These are phyloP conservation scores for Boletus rubroflammeus DNA, from an alignment of 768 basidiomycete genomes.

Conservation along the genomic window DNA sequence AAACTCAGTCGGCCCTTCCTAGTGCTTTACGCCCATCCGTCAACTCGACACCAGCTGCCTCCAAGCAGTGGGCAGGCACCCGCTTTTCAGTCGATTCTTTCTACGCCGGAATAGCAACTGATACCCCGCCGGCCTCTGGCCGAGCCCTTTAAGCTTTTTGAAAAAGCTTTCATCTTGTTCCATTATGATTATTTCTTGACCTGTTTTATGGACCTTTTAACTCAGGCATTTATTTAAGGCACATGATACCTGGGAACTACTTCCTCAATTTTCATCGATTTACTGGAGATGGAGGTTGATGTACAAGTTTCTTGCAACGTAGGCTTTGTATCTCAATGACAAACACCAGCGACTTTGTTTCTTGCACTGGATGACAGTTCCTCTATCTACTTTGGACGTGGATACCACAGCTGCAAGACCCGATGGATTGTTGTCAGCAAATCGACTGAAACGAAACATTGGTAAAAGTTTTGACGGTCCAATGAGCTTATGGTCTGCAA, in stretches of 20 bases:
- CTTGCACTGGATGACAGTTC: not conserved
- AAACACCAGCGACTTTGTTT: not conserved
- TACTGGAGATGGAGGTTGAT: constrained; percentile 3
- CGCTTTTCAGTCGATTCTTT: constrained; percentile 31
- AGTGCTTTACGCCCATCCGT: constrained; percentile 16
- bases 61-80: constrained; percentile 7
- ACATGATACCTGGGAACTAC: constrained; percentile 1
- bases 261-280: constrained; percentile 4
- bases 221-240: not conserved
- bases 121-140: constrained; percentile 10
- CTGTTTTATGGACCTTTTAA: constrained; percentile 27
- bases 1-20: constrained; percentile 3
- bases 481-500: too few relatives aligned
- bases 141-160: constrained; percentile 15
- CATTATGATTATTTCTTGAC: not conserved
- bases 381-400: not conserved
- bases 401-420: too few relatives aligned
- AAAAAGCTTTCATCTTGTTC: not conserved
- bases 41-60: not conserved
- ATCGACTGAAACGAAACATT: too few relatives aligned
- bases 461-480: too few relatives aligned
- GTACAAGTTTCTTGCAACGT: constrained; percentile 1
- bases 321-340: not conserved
- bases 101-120: constrained; percentile 19
- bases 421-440: too few relatives aligned